Conservation (phyloP, 1,284 basidiomycete genomes). For the Cystobasidium pallidum region DNA sequence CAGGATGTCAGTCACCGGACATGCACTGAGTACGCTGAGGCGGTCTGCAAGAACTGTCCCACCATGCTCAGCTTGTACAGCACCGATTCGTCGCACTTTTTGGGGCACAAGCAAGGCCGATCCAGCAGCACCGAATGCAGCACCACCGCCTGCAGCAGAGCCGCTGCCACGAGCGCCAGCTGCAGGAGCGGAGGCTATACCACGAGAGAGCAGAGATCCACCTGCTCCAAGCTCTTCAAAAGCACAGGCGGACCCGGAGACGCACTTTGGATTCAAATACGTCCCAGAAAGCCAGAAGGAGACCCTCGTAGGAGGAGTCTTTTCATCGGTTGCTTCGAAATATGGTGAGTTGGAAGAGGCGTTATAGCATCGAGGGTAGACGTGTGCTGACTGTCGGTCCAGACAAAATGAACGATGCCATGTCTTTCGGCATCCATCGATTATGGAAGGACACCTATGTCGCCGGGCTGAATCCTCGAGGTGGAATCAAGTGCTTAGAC, state of each 20-base stretch:
- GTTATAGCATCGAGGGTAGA: neutral
- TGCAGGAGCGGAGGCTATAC: neutral
- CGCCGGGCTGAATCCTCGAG: constrained; percentile 70
- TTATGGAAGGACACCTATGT: constrained; percentile 98
- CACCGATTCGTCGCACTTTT: neutral
- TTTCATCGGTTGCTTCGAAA: constrained; percentile 91
- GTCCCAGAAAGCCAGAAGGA: constrained; percentile 60
- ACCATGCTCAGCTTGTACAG: neutral
- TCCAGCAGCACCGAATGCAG: constrained; percentile 5
- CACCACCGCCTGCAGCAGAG: neutral
- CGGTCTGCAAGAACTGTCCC: neutral
- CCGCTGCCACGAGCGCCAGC: neutral
- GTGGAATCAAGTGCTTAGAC: constrained; percentile 74
- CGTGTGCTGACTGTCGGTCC: neutral
- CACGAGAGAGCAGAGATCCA: neutral
- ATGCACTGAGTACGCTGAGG: neutral
- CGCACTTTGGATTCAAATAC: constrained; percentile 60
- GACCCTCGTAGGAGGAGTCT: constrained; percentile 76
- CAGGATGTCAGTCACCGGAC: neutral
- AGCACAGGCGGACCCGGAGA: constrained; percentile 44
- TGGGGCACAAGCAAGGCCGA: constrained; percentile 17
- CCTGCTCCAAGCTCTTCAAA: constrained; percentile 4
- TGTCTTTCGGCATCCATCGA: constrained; percentile 93
- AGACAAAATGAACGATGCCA: constrained; percentile 75
- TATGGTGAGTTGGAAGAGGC: constrained; percentile 65